Conservation (phyloP, 2,329 filamentous ascomycete genomes). For the Verticillium longisporum region DNA sequence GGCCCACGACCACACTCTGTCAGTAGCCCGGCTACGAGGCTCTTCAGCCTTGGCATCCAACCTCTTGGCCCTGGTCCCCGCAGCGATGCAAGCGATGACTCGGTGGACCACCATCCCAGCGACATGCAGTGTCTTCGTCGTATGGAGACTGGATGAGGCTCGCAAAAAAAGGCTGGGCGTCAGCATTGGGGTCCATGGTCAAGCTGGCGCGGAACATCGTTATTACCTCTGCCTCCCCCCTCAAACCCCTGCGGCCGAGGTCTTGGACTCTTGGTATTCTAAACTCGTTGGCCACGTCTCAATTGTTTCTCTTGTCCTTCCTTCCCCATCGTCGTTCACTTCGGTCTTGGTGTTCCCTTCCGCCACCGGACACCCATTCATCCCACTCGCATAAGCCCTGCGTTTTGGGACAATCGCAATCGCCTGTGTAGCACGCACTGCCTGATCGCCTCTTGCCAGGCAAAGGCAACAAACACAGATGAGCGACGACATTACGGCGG, state of each 20-base stretch:
- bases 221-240: background rate
- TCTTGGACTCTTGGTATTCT: background rate
- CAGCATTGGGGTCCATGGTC: background rate
- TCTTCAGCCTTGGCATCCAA: conserved; percentile 2
- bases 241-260: background rate
- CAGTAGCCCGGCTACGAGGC: background rate
- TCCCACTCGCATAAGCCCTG: background rate
- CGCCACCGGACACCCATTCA: background rate
- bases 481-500: conserved; percentile 3
- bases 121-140: background rate
- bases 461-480: background rate
- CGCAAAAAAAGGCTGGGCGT: background rate
- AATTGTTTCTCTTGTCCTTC: background rate
- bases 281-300: background rate
- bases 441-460: background rate
- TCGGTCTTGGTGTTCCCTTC: background rate
- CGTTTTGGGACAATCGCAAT: background rate
- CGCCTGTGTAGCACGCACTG: background rate
- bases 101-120: background rate
- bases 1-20: background rate
- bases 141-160: background rate
- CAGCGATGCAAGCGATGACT: background rate
- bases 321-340: background rate
- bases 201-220: background rate
- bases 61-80: background rate